A percentile compares a stretch with the other conserved stretches of the same genome.
Evolutionary conservation across 2,329 filamentous ascomycete species (phyloP).

Genomic region (Alternaria conjuncta): DNA sequence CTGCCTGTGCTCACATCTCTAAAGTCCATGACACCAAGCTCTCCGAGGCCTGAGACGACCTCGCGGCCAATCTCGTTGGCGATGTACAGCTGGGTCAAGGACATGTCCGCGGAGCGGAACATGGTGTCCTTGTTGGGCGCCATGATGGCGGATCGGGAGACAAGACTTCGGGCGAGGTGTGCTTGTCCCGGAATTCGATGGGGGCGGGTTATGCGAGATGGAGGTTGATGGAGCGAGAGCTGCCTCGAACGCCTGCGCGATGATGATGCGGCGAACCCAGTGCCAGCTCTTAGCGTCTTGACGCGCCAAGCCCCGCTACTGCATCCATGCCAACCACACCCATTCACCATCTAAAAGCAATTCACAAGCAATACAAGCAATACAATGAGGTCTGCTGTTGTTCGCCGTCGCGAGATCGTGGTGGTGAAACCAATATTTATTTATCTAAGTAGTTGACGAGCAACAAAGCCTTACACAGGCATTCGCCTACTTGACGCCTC

Average conservation of each 20-base stretch:
- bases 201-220: constrained; percentile 30
- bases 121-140: constrained; percentile 80
- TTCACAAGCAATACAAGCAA: neutral
- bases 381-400: neutral
- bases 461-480: neutral
- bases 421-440: neutral
- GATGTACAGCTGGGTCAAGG: constrained; percentile 99
- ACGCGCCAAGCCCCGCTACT: constrained; percentile 16
- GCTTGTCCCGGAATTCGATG: constrained; percentile 35
- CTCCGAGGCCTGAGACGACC: constrained; percentile 93
- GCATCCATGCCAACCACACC: constrained; percentile 2
- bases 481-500: neutral
- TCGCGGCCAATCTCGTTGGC: constrained; percentile 98
- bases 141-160: constrained; percentile 57
- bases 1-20: constrained; percentile 75
- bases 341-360: neutral
- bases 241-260: constrained; percentile 31
- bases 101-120: constrained; percentile 99
- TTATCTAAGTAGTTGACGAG: neutral
- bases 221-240: constrained; percentile 39
- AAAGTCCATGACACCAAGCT: constrained; percentile 96
- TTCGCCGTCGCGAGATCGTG: neutral
- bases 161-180: constrained; percentile 26
- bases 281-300: constrained; percentile 12
- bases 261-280: constrained; percentile 30